These are phyloP conservation scores for Stereocaulon alpinum DNA, from an alignment of 495 filamentous ascomycete species.

Conservation along the genomic window DNA sequence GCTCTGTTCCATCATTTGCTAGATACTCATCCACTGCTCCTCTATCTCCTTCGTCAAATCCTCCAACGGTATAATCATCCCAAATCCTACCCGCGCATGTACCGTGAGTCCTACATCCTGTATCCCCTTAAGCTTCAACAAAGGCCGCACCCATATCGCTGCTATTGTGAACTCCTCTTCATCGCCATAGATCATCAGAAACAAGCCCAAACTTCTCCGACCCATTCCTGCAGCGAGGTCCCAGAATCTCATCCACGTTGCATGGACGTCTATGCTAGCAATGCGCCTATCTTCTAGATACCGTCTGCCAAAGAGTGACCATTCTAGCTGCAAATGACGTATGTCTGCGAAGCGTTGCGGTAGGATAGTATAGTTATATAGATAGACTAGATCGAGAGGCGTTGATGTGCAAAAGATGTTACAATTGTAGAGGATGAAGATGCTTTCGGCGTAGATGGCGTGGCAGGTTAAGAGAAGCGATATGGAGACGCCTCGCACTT, in stretches of 20 bases:
- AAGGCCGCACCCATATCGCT: neutral
- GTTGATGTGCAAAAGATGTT: neutral
- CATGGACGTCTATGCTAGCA: neutral
- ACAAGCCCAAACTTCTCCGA: neutral
- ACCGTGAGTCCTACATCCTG: neutral
- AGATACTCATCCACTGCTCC: neutral
- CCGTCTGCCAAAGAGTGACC: neutral
- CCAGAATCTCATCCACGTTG: neutral
- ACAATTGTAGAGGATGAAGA: neutral
- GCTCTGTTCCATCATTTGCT: neutral
- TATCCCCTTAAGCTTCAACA: neutral
- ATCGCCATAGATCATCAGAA: neutral
- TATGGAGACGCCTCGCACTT: neutral
- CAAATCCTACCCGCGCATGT: neutral
- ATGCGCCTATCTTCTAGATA: neutral
- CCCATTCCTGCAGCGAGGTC: neutral
- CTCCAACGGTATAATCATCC: neutral
- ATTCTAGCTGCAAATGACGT: neutral
- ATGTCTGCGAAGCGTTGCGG: slow-evolving; percentile 1
- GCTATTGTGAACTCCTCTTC: neutral
- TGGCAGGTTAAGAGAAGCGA: slow-evolving; percentile 2
- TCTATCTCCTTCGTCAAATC: neutral
- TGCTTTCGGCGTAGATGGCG: slow-evolving; percentile 3
- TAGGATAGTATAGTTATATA: neutral
- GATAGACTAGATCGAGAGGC: slow-evolving; percentile 1